Conservation (phyloP, 2,329 filamentous ascomycete species). For the Ceratocystis eucalypticola region DNA sequence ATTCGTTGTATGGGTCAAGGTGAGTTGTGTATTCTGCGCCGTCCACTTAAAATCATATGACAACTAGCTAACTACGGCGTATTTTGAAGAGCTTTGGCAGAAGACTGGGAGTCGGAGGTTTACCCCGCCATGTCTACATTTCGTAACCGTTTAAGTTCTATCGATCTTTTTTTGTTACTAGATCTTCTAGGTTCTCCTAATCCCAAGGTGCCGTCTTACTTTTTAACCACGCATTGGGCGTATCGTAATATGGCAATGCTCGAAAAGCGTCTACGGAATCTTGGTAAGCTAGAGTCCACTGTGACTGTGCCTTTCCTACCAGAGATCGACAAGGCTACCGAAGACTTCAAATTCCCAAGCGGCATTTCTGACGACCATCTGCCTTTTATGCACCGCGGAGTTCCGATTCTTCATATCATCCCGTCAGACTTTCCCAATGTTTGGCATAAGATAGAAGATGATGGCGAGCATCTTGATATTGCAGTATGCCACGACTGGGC, state of each 20-base stretch:
- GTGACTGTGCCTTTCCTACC: conserved; percentile 45
- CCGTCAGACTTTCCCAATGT: conserved; percentile 67
- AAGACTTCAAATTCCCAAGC: conserved; percentile 36
- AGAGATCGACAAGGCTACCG: conserved; percentile 42
- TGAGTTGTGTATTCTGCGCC: conserved; percentile 29
- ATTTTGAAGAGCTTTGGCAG: conserved; percentile 50
- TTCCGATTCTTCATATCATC: conserved; percentile 81
- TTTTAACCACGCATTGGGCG: conserved; percentile 83
- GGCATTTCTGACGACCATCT: conserved; percentile 74
- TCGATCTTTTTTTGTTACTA: conserved; percentile 80
- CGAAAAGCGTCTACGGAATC: conserved; percentile 57
- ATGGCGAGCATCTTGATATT: conserved; percentile 71
- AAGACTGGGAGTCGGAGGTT: conserved; percentile 59
- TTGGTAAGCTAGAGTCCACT: conserved; percentile 51
- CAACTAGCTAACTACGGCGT: conserved; percentile 3
- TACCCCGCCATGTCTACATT: conserved; percentile 64
- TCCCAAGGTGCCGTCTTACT: conserved; percentile 71
- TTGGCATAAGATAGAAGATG: conserved; percentile 78
- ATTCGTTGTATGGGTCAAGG: conserved; percentile 82
- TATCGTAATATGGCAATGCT: conserved; percentile 63
- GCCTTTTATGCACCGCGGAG: conserved; percentile 75
- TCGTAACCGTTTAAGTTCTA: conserved; percentile 59
- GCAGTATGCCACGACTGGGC: conserved; percentile 78
- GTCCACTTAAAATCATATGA: background rate
- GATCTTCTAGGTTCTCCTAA: conserved; percentile 65